Evolutionary conservation across 2,329 filamentous ascomycete species (phyloP), one percentile per base, ranked within the genome.

Genomic region (Fusarium nodosum): DNA sequence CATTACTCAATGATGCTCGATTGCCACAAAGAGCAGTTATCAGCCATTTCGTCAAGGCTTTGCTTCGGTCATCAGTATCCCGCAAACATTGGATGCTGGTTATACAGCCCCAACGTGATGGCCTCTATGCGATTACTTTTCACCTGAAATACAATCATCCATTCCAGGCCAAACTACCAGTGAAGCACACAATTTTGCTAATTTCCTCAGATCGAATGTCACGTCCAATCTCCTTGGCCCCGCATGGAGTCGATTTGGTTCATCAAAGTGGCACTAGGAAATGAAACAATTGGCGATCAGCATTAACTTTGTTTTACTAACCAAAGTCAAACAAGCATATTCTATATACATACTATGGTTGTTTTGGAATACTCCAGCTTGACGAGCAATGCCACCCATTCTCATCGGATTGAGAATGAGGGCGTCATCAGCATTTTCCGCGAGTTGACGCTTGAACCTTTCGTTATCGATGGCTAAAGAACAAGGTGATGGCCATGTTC

Each of bases 241-340:
- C 26, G 16, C 38, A 48, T 36, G 18, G 45, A 26, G 20, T 38
- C 36, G 34, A 15, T 31, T 46, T 44, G 36, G 42, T 48, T 41
- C 34, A 36, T 48, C 38, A 18, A 20, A 52, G 46, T n/a, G 48
- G 28, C 22, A 55, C 44, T 30, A 39, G 44, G 30, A 38, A 57
- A 64, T 57, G 44, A 64, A 50, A 50, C 44, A 31, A 57, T 50
- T 57, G 51, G 34, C 45, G 42, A 64, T 64, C 51, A 31, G 26
- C 34, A 42, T 28, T 28, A 33, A 34, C 15, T 54, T 54, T 39
- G 16, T 55, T 42, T 13, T 44, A 24, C 12, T 55, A 33, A n/a
- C 24, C 20, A 60, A 47, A 48, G 41, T 36, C 15, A 24, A 20
- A 13, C 12, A 33, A 20, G 7, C 33, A 16, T 31, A 26, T 15